phyloP scores from a whole-genome alignment of 2,329 filamentous ascomycete species.

The Pseudogymnoascus sp. region DNA sequence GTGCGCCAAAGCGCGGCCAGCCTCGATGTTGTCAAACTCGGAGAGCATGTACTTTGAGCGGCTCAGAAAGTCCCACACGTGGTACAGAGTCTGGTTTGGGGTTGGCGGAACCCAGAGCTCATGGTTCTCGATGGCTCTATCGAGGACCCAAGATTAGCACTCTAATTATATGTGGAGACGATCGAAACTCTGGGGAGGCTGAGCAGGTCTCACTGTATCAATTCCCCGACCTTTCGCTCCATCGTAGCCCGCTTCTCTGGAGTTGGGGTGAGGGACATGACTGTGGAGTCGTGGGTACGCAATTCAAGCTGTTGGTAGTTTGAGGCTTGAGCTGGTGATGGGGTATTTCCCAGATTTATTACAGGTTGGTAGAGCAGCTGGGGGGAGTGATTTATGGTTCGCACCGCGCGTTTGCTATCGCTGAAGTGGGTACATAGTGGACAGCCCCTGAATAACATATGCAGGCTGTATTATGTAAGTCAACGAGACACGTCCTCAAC shows the following conservation, averaged over 20 bases:
- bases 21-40: slow-evolving; percentile 35
- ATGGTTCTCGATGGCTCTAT: slow-evolving; percentile 19
- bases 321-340: background rate
- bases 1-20: slow-evolving; percentile 28
- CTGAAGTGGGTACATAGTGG: background rate
- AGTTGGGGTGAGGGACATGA: background rate
- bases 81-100: slow-evolving; percentile 29
- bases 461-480: slow-evolving; percentile 3
- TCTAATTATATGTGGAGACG: background rate
- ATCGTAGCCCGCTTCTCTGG: background rate
- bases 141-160: background rate
- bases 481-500: background rate
- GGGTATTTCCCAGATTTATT: background rate
- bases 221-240: background rate
- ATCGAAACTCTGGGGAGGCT: slow-evolving; percentile 2
- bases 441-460: background rate
- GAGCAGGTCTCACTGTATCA: background rate
- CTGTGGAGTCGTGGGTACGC: background rate
- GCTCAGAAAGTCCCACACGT: slow-evolving; percentile 37
- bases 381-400: background rate
- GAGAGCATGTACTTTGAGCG: slow-evolving; percentile 36
- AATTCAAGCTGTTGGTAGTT: background rate
- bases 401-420: background rate
- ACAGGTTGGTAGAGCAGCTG: background rate
- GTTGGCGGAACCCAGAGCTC: slow-evolving; percentile 18